A percentile compares a stretch with the other conserved stretches of the same genome.
Conservation (phyloP, 2,329 filamentous ascomycete genomes). For the Seiridium unicorne region DNA sequence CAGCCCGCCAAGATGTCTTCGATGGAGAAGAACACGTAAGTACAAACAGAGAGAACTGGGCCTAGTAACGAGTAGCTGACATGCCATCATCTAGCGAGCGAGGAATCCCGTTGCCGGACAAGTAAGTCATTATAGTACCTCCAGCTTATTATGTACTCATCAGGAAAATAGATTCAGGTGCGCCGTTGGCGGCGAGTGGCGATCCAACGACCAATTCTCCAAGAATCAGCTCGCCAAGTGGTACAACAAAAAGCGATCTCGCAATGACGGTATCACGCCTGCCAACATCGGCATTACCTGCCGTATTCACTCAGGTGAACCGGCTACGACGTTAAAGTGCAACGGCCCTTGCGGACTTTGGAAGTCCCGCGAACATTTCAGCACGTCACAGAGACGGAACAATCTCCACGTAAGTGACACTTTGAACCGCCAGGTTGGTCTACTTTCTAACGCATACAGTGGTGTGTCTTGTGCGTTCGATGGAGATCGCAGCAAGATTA, state of each 20-base stretch:
- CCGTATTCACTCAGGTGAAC: constrained; percentile 20
- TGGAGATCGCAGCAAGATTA: constrained; percentile 26
- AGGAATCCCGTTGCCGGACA: too few relatives aligned
- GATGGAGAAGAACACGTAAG: too few relatives aligned
- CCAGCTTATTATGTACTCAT: not conserved
- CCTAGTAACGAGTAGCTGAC: too few relatives aligned
- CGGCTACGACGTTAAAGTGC: constrained; percentile 18
- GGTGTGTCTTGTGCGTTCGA: constrained; percentile 32
- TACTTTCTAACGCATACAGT: constrained; percentile 17
- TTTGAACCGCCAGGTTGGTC: not conserved
- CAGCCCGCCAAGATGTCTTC: too few relatives aligned
- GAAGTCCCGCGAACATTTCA: constrained; percentile 27
- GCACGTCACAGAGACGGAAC: constrained; percentile 28
- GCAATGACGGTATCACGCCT: constrained; percentile 14
- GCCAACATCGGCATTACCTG: constrained; percentile 25
- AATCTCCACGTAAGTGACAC: constrained; percentile 10
- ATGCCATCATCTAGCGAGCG: too few relatives aligned
- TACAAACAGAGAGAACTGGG: too few relatives aligned
- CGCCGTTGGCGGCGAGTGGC: constrained; percentile 26
- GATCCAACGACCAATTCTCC: constrained; percentile 23
- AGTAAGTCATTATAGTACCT: not conserved
- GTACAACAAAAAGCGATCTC: constrained; percentile 10
- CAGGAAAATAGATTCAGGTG: constrained; percentile 26
- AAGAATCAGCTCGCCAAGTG: constrained; percentile 26
- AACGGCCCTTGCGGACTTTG: constrained; percentile 29